phyloP scores from a whole-genome alignment of 192 early-diverging fungal species.

The Lobosporangium transversale region DNA sequence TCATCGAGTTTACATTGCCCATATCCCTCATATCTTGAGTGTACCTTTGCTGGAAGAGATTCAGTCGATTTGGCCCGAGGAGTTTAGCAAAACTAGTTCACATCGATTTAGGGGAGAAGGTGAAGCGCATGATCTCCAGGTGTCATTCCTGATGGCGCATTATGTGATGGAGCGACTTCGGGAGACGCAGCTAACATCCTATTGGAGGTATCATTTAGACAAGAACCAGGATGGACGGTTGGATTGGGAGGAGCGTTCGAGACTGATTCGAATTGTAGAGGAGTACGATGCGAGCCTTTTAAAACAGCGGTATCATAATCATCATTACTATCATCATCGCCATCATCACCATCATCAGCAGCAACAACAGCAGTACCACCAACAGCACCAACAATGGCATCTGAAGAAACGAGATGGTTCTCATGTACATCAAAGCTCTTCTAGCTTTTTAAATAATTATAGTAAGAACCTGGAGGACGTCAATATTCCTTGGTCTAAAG shows the following conservation, averaged over 20 bases:
- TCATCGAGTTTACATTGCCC: conserved; percentile 40
- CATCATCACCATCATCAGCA: too few relatives aligned
- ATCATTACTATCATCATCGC: too few relatives aligned
- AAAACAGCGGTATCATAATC: not conserved
- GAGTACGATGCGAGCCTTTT: not conserved
- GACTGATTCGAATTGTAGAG: conserved; percentile 17
- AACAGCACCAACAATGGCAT: too few relatives aligned
- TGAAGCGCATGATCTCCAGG: conserved; percentile 28
- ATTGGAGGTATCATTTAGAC: conserved; percentile 45
- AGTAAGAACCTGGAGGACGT: not conserved
- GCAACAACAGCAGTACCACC: too few relatives aligned
- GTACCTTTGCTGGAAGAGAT: conserved; percentile 46
- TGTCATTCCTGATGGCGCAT: conserved; percentile 48
- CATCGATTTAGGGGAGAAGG: conserved; percentile 54
- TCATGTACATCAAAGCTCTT: not conserved
- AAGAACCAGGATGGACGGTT: conserved; percentile 35
- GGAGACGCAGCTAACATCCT: conserved; percentile 51
- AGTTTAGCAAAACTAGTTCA: conserved; percentile 36
- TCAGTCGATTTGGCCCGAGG: conserved; percentile 41
- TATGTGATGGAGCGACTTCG: conserved; percentile 55
- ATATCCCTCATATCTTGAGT: conserved; percentile 42
- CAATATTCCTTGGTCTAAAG: not conserved
- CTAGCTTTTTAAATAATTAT: conserved; percentile 13
- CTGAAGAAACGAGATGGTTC: too few relatives aligned
- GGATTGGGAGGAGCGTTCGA: conserved; percentile 43